Evolutionary conservation across 306 rosid genomes (phyloP), one percentile per base, ranked within the genome.

Genomic region (Quercus cerris): DNA sequence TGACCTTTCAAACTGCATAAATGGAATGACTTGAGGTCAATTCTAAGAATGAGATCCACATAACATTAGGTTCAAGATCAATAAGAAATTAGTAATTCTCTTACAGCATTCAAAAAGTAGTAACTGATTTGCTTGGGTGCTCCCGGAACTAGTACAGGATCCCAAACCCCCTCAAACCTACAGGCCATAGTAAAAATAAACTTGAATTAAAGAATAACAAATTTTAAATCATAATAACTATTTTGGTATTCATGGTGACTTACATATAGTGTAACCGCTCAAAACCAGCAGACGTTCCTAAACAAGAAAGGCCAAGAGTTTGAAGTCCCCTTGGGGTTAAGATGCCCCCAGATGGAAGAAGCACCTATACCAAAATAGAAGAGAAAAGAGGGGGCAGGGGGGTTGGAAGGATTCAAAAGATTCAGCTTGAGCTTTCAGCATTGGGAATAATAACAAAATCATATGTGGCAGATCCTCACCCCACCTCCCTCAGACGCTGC

Each of bases 101-200:
- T 89, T 87, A 95, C 99, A 77, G 90, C 80, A 63, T 73, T 88
- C 75, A 95, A 84, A 86, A 95, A 95, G 90, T 81, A 83, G 83
- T 85, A 85, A 81, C 91, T 93, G 82, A 95, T 91, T 83, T 59
- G 83, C 83, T 88, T 93, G 1, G 88, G 89, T 76, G 90, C 87
- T 81, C 97, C 99, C 0, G 91, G 89, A 76, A 93, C 96, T 87
- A 95, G 56, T 51, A 88, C 74, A 70, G 99, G 98, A 85, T 95
- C 99, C 99, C 99, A 95, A 67, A 85, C 94, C 56, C 86, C 90
- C 92, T 95, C 97, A 84, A 95, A 86, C 98, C 99, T 95, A 77
- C 27, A 69, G 22, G 75, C 61, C 17, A 70, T 78, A 69, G 76
- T 25, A 71, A 66, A 71, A 79, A 70, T 27, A 63, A 6, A 75